Evolutionary conservation across 2,329 filamentous ascomycete genomes (phyloP).

Genomic region (Penicillium brasilianum): DNA sequence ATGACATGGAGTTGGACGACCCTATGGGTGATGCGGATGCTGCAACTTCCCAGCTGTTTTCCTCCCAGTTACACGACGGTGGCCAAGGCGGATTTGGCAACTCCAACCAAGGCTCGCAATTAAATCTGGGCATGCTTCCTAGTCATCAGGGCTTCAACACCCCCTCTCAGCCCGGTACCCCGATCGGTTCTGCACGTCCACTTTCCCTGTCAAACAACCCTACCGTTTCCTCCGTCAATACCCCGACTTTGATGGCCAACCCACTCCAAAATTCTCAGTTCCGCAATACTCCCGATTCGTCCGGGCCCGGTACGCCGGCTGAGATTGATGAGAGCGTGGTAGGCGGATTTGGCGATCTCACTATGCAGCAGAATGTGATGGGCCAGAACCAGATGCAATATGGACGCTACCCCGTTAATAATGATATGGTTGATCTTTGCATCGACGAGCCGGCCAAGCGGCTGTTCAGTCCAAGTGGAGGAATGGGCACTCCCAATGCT

Average conservation of each 20-base stretch:
- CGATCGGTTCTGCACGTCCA: conserved; percentile 68
- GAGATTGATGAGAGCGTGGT: conserved; percentile 77
- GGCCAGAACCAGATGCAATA: conserved; percentile 50
- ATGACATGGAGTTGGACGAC: conserved; percentile 98
- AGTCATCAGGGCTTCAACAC: conserved; percentile 74
- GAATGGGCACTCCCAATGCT: conserved; percentile 68
- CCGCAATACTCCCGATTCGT: conserved; percentile 66
- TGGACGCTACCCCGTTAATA: conserved; percentile 48
- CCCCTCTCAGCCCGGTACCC: conserved; percentile 84
- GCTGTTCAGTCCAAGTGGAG: conserved; percentile 82
- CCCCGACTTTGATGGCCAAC: conserved; percentile 83
- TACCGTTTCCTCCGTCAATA: conserved; percentile 96
- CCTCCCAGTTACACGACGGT: conserved; percentile 71
- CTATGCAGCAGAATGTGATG: conserved; percentile 56
- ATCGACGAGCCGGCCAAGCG: conserved; percentile 97
- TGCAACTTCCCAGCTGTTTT: conserved; percentile 46
- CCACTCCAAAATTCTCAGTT: conserved; percentile 65
- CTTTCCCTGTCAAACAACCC: conserved; percentile 90
- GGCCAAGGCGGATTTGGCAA: conserved; percentile 66
- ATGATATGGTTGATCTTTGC: conserved; percentile 63
- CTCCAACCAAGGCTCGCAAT: conserved; percentile 65
- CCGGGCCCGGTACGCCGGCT: conserved; percentile 70
- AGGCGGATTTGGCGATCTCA: conserved; percentile 66
- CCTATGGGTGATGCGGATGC: conserved; percentile 60
- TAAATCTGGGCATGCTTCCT: conserved; percentile 80